Base-by-base conservation (phyloP, 768 basidiomycete species). In the Termitomyces sp. region DNA sequence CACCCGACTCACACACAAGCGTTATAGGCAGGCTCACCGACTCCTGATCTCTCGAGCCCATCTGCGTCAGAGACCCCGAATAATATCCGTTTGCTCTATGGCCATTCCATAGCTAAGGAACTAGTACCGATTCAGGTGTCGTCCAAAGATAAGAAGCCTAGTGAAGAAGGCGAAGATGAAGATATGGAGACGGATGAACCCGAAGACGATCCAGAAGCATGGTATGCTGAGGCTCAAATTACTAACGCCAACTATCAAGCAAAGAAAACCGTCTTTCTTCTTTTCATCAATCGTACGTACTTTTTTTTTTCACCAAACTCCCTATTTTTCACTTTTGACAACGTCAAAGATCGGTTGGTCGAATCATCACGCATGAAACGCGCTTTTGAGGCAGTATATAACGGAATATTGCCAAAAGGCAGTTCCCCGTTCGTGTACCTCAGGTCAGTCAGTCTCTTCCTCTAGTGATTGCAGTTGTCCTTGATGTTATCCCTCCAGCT, bases 261-360 rank as follows among this genome's bases (percentile, higher is more conserved):
- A 0, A 97, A 96, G 78, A 93, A 91, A 70, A 90, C 82, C 63
- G 79, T 88, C 0, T 91, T 96, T 67, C 75, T 98, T 1, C 77
- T 98, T 11, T 99, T 99, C 75, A 98, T 99, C 67, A 99, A 98
- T 67, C 89, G 96, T 96, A 65, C 60, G 90, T 78, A 1, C 33
- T 12, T 38, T 15, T 22, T 18, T 13, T 4, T 4, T 9, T 38
- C 2, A 40, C 8, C 57, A 28, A 50, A 18, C 9, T 35, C 35
- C 16, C 9, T 3, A 39, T 36, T 6, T 20, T 24, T 20, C 35
- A 18, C 20, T 51, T 40, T 45, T 40, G 18, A 44, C 42, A 15
- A 45, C 12, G 48, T 2, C 42, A 22, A 57, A 98, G 96, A 97
- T 70, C 91, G 97, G 6, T 78, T 95, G 18, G 96, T 98, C 0